Evolutionary conservation across 805 yeast species (phyloP).

Genomic region (Geotrichum ghanense): DNA sequence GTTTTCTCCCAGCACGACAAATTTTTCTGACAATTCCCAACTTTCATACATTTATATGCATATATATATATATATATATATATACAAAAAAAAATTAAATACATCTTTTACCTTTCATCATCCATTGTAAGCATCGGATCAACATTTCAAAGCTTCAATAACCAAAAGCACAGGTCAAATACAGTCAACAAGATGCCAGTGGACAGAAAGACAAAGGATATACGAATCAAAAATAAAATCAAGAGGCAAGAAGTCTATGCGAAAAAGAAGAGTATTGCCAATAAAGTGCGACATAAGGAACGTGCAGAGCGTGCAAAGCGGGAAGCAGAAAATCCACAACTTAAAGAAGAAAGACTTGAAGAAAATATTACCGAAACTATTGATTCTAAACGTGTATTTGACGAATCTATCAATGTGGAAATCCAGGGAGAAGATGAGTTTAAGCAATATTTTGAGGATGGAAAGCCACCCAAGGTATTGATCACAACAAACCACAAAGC

Average conservation of each 20-base stretch:
- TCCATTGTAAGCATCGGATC: too few relatives aligned
- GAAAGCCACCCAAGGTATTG: constrained; percentile 70
- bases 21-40: too few relatives aligned
- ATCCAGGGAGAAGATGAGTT: constrained; percentile 42
- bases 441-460: constrained; percentile 39
- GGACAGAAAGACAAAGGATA: too few relatives aligned
- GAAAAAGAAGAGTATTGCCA: constrained; percentile 59
- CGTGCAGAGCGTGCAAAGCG: constrained; percentile 80
- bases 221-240: constrained; percentile 43
- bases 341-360: constrained; percentile 66
- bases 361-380: constrained; percentile 73
- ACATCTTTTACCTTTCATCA: too few relatives aligned
- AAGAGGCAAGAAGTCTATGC: constrained; percentile 71
- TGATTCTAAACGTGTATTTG: constrained; percentile 74
- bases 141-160: too few relatives aligned
- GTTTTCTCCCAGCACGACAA: too few relatives aligned
- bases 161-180: too few relatives aligned
- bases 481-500: constrained; percentile 86
- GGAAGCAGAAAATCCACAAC: constrained; percentile 72
- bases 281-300: constrained; percentile 63
- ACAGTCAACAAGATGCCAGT: too few relatives aligned
- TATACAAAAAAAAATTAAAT: too few relatives aligned
- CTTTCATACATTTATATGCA: too few relatives aligned
- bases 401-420: constrained; percentile 56
- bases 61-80: too few relatives aligned